These are phyloP conservation scores for Silene latifolia DNA, from an alignment of 148 eudicot genomes.

Conservation along the genomic window DNA sequence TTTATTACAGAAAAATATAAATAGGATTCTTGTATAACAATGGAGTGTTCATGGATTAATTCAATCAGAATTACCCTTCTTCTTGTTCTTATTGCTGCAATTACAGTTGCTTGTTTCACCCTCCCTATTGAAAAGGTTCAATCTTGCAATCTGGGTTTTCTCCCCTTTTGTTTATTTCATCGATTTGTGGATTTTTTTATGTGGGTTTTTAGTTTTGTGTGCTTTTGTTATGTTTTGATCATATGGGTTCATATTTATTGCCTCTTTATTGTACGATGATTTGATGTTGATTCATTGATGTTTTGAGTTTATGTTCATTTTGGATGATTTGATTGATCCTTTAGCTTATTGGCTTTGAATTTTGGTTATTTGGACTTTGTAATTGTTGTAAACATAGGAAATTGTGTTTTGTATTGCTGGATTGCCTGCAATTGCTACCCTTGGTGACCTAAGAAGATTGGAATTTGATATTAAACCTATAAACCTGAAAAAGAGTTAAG, in stretches of 20 bases:
- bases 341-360: too few species aligned
- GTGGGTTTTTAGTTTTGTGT: not conserved
- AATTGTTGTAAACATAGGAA: not conserved
- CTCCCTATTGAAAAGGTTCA: conserved; percentile 80
- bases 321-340: too few species aligned
- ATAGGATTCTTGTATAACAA: too few species aligned
- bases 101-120: conserved; percentile 62
- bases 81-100: conserved; percentile 54
- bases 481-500: too few species aligned
- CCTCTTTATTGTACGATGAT: not conserved
- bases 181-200: conserved; percentile 1
- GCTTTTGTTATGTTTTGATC: not conserved
- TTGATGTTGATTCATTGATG: not conserved
- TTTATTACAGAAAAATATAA: too few species aligned
- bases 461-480: too few species aligned
- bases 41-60: conserved; percentile 62
- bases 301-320: too few species aligned
- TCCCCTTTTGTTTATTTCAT: not conserved
- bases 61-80: conserved; percentile 46
- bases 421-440: not conserved
- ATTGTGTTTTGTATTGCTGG: not conserved
- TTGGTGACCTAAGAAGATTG: not conserved
- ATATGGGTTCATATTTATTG: not conserved
- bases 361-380: not conserved
- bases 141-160: conserved; percentile 13